Evolutionary conservation across 192 early-diverging fungal species (phyloP), one percentile per base, ranked within the genome.

Genomic region (Coemansia sp.): DNA sequence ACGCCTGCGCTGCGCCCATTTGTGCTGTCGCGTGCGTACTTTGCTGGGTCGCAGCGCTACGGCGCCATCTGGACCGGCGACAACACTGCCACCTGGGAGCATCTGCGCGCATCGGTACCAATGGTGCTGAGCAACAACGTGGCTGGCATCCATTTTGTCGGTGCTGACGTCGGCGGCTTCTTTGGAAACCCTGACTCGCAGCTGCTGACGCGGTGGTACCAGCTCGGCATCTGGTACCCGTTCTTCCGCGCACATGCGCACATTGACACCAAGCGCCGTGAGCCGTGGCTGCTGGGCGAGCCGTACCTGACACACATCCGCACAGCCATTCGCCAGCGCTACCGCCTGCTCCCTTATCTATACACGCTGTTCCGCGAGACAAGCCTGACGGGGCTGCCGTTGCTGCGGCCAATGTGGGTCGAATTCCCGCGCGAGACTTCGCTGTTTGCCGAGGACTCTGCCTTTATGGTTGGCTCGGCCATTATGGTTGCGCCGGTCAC

Each of bases 41-140:
- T 96, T 85, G 90, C 88, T 27, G 97, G 97, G 27, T 90, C 90
- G 14, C 97, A 98, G 68, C 90, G 95, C 18, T 94, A 90, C 66
- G 95, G 97, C 37, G 89, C 97, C 3, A 89, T 97, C 49, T 99
- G 97, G 97, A 99, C 97, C 3, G 97, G 97, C 39, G 97, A 99
- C 74, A 99, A 97, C 69, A 74, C 87, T 5, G 94, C 94, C 8
- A 76, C 81, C 24, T 99, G 97, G 97, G 86, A 88, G 49, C 90
- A 96, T 50, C 66, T 99, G 50, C 85, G 76, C 23, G 83, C 85
- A 6, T 87, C 94, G 11, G 84, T 89, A 6, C 93, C 96, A 4
- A 98, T 98, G 96, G 69, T 96, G 14, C 72, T 99, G 45, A 85
- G 91, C 48, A 89, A 96, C 70, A 88, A 92, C 61, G 51, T 94